Evolutionary conservation across 2,329 filamentous ascomycete species (phyloP), one percentile per base, ranked within the genome.

Genomic region (Penicillium aurantiogriseum): DNA sequence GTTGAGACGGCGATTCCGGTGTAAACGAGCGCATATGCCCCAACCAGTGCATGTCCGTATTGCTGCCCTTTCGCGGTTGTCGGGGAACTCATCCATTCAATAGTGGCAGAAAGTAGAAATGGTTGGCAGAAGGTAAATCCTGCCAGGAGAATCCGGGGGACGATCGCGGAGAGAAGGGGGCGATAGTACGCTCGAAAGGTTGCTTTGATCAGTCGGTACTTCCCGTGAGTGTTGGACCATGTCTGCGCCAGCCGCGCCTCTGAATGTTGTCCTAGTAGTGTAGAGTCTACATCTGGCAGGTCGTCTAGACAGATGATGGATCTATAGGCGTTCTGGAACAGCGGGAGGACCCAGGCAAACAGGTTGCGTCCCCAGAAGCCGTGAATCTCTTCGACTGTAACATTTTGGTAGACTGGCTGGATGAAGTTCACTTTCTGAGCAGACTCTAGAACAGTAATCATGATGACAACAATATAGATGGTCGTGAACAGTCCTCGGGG

Each of bases 331-430:
- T 84, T 75, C 3, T 27, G 15, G 13, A 45, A 31, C 4, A 83
- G 64, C 2, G 74, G 71, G 42, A 77, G 79, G 36, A 82, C 67
- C 81, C 81, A 83, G 68, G 73, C 78, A 61, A 82, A 82, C 25
- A 79, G 65, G 2, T 70, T 72, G n/a, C 72, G 69, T 44, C 67
- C 79, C 64, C 78, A 78, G 15, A 79, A 67, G 6, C 79, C 76
- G 52, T 77, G 78, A 5, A 77, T 80, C 15, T 74, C 75, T 61
- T 84, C 82, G 5, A 64, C 54, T 27, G 67, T 61, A 15, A 59
- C 50, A 29, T 69, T 54, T 0, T 69, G 74, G 21, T 56, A 52
- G 3, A 21, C 2, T 15, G 33, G 33, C 5, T 35, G 11, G 13
- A 35, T 15, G 13, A 35, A 35, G 5, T 15, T 35, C 10, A 35